Conservation (phyloP, 768 basidiomycete species). For the Clitopilus hobsonii region DNA sequence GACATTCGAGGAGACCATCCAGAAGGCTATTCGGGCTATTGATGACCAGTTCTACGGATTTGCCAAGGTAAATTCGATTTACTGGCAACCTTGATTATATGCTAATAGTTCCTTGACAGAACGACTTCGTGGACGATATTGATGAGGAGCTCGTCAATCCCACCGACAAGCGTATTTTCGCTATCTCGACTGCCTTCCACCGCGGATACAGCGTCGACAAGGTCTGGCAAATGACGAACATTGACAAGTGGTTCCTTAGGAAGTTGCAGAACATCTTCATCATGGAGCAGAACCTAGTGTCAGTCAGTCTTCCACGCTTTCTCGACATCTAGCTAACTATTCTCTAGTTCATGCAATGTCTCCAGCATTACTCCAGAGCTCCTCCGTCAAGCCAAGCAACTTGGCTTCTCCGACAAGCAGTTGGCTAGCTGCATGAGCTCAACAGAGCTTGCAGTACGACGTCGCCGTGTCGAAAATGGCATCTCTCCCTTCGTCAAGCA, state of each 20-base stretch:
- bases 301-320: conserved; percentile 23
- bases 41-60: conserved; percentile 95
- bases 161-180: conserved; percentile 96
- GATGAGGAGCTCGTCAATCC: conserved; percentile 93
- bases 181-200: conserved; percentile 91
- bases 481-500: conserved; percentile 95
- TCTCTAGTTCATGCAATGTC: conserved; percentile 53
- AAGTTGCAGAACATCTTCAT: conserved; percentile 79
- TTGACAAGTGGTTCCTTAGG: conserved; percentile 97
- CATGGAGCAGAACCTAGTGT: conserved; percentile 79
- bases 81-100: not conserved
- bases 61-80: conserved; percentile 50
- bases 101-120: conserved; percentile 40
- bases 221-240: conserved; percentile 96
- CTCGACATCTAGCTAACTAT: conserved; percentile 1
- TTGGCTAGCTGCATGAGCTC: conserved; percentile 80
- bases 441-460: conserved; percentile 90
- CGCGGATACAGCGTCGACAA: conserved; percentile 92
- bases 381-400: conserved; percentile 83
- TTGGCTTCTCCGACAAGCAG: conserved; percentile 94
- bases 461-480: conserved; percentile 77
- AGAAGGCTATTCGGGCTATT: conserved; percentile 96
- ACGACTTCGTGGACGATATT: conserved; percentile 83
- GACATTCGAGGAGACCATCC: conserved; percentile 97
- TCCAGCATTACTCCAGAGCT: conserved; percentile 56